Percentiles rank a stretch among this genome's conserved stretches.
phyloP scores from a whole-genome alignment of 176 grass and related monocot species.

The Ensete glaucum region DNA sequence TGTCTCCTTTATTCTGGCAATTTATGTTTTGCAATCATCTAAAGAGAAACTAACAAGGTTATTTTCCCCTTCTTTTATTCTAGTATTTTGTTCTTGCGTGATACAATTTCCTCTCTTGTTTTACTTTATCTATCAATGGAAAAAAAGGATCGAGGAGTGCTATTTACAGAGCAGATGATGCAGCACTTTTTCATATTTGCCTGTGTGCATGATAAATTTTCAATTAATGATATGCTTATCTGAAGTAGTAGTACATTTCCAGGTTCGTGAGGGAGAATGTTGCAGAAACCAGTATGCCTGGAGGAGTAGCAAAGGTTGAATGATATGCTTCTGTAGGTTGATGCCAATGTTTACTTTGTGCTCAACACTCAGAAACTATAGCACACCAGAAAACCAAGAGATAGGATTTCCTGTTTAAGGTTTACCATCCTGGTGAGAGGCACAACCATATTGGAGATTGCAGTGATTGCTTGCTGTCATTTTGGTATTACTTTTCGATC shows the following conservation, averaged over 20 bases:
- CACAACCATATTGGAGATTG: not conserved
- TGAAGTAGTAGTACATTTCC: conserved; percentile 2
- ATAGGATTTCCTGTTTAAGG: no score
- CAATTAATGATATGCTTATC: conserved; percentile 1
- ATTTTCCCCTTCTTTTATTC: conserved; percentile 1
- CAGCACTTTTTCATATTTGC: not conserved
- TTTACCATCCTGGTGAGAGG: not conserved
- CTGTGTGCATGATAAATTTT: not conserved
- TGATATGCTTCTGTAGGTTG: conserved; percentile 11
- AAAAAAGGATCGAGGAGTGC: not conserved
- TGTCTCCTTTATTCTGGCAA: conserved; percentile 54
- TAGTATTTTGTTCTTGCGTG: not conserved
- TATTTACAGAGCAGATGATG: not conserved
- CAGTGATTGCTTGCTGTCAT: not conserved
- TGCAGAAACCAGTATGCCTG: conserved; percentile 26
- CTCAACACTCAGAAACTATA: not conserved
- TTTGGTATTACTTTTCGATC: not conserved
- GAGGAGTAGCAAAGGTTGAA: conserved; percentile 45
- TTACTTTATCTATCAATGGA: not conserved
- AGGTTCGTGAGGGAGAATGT: conserved; percentile 44
- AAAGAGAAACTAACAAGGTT: conserved; percentile 49
- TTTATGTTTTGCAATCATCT: conserved; percentile 51
- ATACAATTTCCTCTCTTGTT: not conserved
- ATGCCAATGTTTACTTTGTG: not conserved
- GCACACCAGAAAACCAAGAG: not conserved